Percentiles rank a stretch among this genome's conserved stretches.
Conservation (phyloP, 768 basidiomycete species). For the Holtermannia corniformis region DNA sequence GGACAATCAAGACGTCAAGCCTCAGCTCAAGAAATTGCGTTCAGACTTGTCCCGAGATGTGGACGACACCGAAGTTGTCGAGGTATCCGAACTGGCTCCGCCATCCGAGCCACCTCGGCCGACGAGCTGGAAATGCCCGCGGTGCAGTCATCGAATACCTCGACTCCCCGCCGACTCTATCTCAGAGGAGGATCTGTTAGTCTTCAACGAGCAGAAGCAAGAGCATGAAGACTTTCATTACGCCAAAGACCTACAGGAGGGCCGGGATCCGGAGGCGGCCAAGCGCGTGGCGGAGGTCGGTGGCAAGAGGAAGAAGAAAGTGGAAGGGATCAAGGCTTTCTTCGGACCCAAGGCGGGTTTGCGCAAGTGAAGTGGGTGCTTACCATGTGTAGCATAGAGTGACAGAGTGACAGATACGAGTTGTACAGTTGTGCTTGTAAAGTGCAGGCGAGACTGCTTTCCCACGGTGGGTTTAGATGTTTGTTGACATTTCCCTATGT, state of each 20-base stretch:
- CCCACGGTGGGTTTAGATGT: neutral
- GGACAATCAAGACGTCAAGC: slow-evolving; percentile 41
- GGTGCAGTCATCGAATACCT: neutral
- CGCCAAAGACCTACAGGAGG: slow-evolving; percentile 62
- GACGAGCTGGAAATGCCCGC: neutral
- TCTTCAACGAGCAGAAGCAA: slow-evolving; percentile 26
- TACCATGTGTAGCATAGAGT: neutral
- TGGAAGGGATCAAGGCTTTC: slow-evolving; percentile 39
- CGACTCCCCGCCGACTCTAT: slow-evolving; percentile 2
- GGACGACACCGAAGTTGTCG: neutral
- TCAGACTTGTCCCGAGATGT: too few species aligned
- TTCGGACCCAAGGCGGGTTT: slow-evolving; percentile 20
- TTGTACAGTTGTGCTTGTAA: too few species aligned
- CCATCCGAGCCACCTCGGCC: slow-evolving; percentile 3
- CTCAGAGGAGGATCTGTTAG: slow-evolving; percentile 4
- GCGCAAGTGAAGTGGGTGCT: neutral
- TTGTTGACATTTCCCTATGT: neutral
- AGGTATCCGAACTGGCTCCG: slow-evolving; percentile 45
- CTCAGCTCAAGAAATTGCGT: slow-evolving; percentile 43
- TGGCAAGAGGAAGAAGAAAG: slow-evolving; percentile 9
- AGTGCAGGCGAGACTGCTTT: neutral
- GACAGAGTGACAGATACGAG: neutral
- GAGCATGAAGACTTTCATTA: slow-evolving; percentile 90
- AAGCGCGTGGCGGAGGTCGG: slow-evolving; percentile 46
- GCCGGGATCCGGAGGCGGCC: slow-evolving; percentile 22